A percentile compares a stretch with the other conserved stretches of the same genome.
Evolutionary conservation across 306 rosid genomes (phyloP).

Genomic region (Dryas drummondii): DNA sequence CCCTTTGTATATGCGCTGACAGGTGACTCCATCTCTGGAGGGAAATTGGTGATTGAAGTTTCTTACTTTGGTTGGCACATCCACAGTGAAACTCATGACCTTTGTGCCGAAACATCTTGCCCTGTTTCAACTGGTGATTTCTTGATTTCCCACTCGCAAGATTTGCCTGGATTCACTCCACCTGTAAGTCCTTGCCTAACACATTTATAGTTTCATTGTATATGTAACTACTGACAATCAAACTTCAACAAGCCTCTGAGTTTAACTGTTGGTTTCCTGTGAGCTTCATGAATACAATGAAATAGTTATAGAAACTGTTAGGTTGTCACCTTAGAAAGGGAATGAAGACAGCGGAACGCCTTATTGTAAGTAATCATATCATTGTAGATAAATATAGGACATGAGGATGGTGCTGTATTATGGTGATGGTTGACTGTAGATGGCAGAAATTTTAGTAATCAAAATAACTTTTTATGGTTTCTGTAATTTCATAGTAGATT

Average conservation of each 20-base stretch:
- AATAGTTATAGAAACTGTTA: background rate
- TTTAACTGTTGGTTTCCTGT: background rate
- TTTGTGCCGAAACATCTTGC: slow-evolving; percentile 80
- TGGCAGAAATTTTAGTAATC: background rate
- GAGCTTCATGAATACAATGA: background rate
- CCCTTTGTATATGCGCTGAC: background rate
- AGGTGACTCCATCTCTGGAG: slow-evolving; percentile 67
- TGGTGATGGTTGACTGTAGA: background rate
- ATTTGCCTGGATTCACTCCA: slow-evolving; percentile 71
- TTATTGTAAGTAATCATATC: background rate
- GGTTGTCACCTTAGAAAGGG: slow-evolving; percentile 1
- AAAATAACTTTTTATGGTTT: background rate
- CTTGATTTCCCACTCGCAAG: slow-evolving; percentile 71
- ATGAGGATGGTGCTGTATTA: background rate
- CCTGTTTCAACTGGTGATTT: slow-evolving; percentile 77
- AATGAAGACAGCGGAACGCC: background rate
- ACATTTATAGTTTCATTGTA: background rate
- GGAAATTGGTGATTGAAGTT: slow-evolving; percentile 72
- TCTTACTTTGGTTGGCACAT: slow-evolving; percentile 79
- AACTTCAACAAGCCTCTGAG: background rate
- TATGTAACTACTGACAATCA: background rate
- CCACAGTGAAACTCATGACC: slow-evolving; percentile 76
- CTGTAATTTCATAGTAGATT: background rate
- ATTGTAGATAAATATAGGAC: background rate
- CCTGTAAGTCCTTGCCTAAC: slow-evolving; percentile 59